Conservation (phyloP, 768 basidiomycete genomes). For the Rhodotorula taiwanensis region DNA sequence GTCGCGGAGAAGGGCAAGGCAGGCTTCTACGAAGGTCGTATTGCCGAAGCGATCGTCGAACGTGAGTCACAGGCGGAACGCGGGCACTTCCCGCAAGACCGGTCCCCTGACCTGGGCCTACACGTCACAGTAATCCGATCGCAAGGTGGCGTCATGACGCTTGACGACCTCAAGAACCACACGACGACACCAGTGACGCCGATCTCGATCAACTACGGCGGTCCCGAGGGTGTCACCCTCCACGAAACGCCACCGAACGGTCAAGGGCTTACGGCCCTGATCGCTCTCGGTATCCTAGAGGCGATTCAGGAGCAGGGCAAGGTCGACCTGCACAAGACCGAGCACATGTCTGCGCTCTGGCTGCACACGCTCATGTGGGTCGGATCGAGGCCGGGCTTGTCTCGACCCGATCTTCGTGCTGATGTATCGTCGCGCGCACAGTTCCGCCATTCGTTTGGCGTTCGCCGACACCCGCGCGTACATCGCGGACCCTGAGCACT, state of each 20-base stretch:
- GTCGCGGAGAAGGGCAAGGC: slow-evolving; percentile 75
- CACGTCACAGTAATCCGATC: slow-evolving; percentile 58
- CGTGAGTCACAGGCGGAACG: slow-evolving; percentile 43
- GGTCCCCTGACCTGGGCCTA: too few species aligned
- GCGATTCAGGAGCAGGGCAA: slow-evolving; percentile 68
- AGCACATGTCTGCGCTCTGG: slow-evolving; percentile 86
- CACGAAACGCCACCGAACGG: slow-evolving; percentile 98
- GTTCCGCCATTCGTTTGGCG: slow-evolving; percentile 39
- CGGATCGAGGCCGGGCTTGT: background rate
- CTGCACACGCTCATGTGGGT: slow-evolving; percentile 59
- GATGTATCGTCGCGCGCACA: background rate
- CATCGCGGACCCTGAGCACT: slow-evolving; percentile 80
- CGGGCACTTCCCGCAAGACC: too few species aligned
- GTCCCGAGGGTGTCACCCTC: slow-evolving; percentile 67
- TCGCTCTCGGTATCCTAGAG: slow-evolving; percentile 85
- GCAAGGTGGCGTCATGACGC: slow-evolving; percentile 85
- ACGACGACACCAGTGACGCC: slow-evolving; percentile 74
- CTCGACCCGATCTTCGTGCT: background rate
- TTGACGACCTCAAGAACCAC: slow-evolving; percentile 86
- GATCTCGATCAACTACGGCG: slow-evolving; percentile 74
- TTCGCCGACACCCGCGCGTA: slow-evolving; percentile 73
- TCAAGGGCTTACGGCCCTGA: slow-evolving; percentile 89
- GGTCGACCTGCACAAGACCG: slow-evolving; percentile 64
- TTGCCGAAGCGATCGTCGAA: slow-evolving; percentile 83
- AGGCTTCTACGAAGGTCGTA: slow-evolving; percentile 86